Evolutionary conservation across 805 yeast genomes (phyloP).

Genomic region (Metschnikowia reukaufii): DNA sequence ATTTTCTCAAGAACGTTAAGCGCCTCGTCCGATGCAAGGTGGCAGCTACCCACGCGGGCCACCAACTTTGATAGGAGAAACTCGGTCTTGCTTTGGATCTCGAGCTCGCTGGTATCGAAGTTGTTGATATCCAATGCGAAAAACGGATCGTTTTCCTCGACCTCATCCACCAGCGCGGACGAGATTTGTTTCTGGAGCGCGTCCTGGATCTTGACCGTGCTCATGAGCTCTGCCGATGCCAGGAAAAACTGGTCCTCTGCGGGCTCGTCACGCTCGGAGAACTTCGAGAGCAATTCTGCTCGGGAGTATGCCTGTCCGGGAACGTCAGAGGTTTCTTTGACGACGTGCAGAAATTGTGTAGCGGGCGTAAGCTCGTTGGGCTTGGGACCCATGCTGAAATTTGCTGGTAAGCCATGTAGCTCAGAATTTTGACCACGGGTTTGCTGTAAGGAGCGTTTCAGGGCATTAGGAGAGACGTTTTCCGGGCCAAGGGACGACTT

Average conservation of each 20-base stretch:
- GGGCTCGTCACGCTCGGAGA: conserved; percentile 23
- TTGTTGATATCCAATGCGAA: conserved; percentile 37
- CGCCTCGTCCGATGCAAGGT: conserved; percentile 32
- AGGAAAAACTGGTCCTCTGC: conserved; percentile 1
- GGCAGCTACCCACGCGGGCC: conserved; percentile 30
- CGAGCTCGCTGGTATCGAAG: conserved; percentile 43
- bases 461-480: neutral
- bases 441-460: neutral
- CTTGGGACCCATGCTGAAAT: conserved; percentile 1
- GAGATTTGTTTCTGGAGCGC: conserved; percentile 4
- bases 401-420: conserved; percentile 1
- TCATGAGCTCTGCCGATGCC: neutral
- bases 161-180: conserved; percentile 3
- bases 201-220: conserved; percentile 1
- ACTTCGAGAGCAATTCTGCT: conserved; percentile 31
- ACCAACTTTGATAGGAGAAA: conserved; percentile 34
- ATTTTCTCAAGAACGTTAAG: conserved; percentile 31
- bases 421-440: neutral
- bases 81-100: conserved; percentile 42
- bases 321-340: conserved; percentile 1
- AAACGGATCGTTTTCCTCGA: conserved; percentile 39
- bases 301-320: conserved; percentile 18
- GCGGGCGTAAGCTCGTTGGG: conserved; percentile 8
- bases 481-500: neutral
- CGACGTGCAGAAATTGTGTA: conserved; percentile 8